These are phyloP conservation scores for Lunularia cruciata DNA, from an alignment of 225 moss, liverwort and hornwort genomes.

Conservation along the genomic window DNA sequence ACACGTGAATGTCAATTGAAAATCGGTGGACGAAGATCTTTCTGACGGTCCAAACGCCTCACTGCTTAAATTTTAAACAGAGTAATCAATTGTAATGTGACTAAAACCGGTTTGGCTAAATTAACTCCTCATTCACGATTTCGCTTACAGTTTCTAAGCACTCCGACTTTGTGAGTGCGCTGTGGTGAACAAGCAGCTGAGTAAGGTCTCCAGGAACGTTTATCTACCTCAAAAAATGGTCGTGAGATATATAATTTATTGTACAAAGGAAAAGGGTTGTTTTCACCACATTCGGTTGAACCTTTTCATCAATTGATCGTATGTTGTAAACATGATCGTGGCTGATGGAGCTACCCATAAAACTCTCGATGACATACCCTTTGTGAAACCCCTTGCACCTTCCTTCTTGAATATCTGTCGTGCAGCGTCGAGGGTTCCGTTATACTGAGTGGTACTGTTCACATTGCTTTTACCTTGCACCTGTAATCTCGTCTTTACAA, in stretches of 20 bases:
- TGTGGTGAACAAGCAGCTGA: too few species aligned
- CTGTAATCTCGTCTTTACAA: slow-evolving; percentile 79
- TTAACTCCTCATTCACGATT: too few species aligned
- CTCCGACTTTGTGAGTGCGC: too few species aligned
- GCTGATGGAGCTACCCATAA: slow-evolving; percentile 84
- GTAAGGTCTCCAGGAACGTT: too few species aligned
- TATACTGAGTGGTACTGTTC: slow-evolving; percentile 50
- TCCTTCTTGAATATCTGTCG: slow-evolving; percentile 56
- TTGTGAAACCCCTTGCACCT: slow-evolving; percentile 56
- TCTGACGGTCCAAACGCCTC: too few species aligned
- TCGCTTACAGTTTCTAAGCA: too few species aligned
- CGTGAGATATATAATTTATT: not conserved
- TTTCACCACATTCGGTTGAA: slow-evolving; percentile 38
- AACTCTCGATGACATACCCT: slow-evolving; percentile 66
- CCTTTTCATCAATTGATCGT: slow-evolving; percentile 78
- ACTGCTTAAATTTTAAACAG: too few species aligned
- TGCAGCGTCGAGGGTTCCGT: slow-evolving; percentile 65
- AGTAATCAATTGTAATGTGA: too few species aligned
- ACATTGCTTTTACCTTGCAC: slow-evolving; percentile 80
- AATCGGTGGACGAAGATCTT: too few species aligned
- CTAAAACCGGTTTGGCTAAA: too few species aligned
- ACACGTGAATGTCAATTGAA: too few species aligned
- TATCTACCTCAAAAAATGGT: too few species aligned
- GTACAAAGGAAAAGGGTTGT: not conserved
- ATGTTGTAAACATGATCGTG: slow-evolving; percentile 73